Evolutionary conservation across 176 grass and related monocot genomes (phyloP).

Genomic region (Oryza australiensis): DNA sequence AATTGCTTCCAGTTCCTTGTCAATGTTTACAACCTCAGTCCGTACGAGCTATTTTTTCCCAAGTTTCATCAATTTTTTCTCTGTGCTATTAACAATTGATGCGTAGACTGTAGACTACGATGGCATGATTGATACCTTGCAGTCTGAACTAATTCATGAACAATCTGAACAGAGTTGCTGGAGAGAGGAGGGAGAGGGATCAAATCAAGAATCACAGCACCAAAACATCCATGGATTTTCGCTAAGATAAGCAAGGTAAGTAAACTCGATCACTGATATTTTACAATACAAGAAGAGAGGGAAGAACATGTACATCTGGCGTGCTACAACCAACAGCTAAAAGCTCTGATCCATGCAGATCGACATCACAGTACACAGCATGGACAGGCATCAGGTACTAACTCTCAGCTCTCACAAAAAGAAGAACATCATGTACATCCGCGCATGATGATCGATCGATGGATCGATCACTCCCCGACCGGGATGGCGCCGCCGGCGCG

Average conservation of each 20-base stretch:
- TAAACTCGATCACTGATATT: not conserved
- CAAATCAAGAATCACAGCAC: not conserved
- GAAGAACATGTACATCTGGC: not conserved
- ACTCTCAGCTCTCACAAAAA: not conserved
- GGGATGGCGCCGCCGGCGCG: conserved; percentile 46
- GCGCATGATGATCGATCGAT: not conserved
- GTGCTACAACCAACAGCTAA: not conserved
- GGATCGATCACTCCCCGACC: conserved; percentile 6
- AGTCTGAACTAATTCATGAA: not conserved
- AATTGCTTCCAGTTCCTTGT: not conserved
- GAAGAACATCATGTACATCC: not conserved
- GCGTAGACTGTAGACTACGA: not conserved
- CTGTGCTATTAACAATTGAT: not conserved
- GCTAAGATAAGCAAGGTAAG: not conserved
- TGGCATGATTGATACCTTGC: not conserved
- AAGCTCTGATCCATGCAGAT: not conserved
- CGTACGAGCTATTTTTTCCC: not conserved
- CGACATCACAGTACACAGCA: not conserved
- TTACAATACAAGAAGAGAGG: not conserved
- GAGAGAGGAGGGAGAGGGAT: not conserved
- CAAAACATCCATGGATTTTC: not conserved
- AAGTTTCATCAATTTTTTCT: not conserved
- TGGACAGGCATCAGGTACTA: not conserved
- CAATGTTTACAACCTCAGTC: not conserved
- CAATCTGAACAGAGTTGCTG: not conserved